Base-by-base conservation (phyloP, 352 stramenopile species). In the Phytophthora aleatoria region DNA sequence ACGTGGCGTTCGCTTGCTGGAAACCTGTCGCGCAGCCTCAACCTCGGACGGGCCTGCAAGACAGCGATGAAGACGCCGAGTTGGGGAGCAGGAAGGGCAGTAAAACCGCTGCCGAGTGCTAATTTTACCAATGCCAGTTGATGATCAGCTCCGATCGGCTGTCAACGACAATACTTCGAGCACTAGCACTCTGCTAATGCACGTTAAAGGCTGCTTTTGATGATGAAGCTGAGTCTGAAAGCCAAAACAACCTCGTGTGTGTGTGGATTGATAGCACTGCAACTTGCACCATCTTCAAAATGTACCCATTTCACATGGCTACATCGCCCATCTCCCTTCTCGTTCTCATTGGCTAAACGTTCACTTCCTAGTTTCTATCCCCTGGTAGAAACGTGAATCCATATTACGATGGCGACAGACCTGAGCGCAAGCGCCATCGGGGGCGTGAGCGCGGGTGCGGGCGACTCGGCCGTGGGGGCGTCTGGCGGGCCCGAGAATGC, bases 401-500 rank as follows among this genome's bases (percentile, higher is more conserved):
- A 35, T 24, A 20, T 20, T 16, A 50, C 28, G 15, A 83, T 83
- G 74, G 70, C 73, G 59, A 83, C 79, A 49, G 74, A 85, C 54
- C 45, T 88, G 56, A 84, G 76, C 33, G 76, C 79, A 42, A 83
- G 72, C 51, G 66, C 65, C 38, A 85, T 85, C 45, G 63, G 64
- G n/a, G 67, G 71, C 39, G 73, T 79, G 38, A 50, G 54, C n/a
- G 61, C 52, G 10, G 60, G 45, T 6, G 54, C 31, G 1, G 57
- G 20, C 24, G 73, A 68, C 36, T 24, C 48, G 24, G 65, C 61
- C 49, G 66, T 50, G 28, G 71, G 69, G 47, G 72, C 68, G 35
- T 61, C 57, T 13, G 71, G 71, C 3, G 38, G 72, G 0, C 69
- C 68, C 15, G 88, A 96, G 71, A 96, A 96, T 55, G 85, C 86